phyloP scores from a whole-genome alignment of 768 basidiomycete genomes.

The Suillus tomentosus region DNA sequence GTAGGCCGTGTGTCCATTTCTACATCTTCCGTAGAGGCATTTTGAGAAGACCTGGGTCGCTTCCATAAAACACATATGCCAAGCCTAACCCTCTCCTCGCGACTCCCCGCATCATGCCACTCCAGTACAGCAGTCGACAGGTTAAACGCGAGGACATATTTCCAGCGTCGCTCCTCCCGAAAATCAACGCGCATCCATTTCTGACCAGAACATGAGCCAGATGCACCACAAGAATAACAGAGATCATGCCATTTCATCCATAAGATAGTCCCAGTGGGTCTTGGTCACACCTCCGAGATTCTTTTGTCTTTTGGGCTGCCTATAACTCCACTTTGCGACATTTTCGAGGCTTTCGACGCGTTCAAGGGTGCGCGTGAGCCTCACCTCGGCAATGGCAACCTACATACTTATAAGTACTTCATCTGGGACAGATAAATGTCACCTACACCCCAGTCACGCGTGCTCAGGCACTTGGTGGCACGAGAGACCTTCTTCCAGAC shows the following conservation, averaged over 20 bases:
- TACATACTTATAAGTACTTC: conserved; percentile 32
- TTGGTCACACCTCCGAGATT: conserved; percentile 74
- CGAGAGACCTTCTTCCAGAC: conserved; percentile 68
- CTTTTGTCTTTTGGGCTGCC: conserved; percentile 94
- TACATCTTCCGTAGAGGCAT: conserved; percentile 30
- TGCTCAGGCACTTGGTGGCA: conserved; percentile 76
- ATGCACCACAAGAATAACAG: conserved; percentile 1
- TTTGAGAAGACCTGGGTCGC: conserved; percentile 44
- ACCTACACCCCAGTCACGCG: conserved; percentile 81
- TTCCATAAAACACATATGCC: conserved; percentile 75
- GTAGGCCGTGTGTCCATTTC: conserved; percentile 31
- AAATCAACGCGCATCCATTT: conserved; percentile 98
- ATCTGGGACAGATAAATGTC: conserved; percentile 3
- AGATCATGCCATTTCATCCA: conserved; percentile 84
- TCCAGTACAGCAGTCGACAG: conserved; percentile 81
- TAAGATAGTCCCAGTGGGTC: conserved; percentile 92
- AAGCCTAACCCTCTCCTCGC: conserved; percentile 60
- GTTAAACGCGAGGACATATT: conserved; percentile 79
- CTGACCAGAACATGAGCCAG: conserved; percentile 40
- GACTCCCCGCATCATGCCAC: conserved; percentile 78
- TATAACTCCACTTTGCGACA: conserved; percentile 82
- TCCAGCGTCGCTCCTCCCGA: conserved; percentile 93
- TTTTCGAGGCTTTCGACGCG: conserved; percentile 83
- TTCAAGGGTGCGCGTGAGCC: conserved; percentile 78
- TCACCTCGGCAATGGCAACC: conserved; percentile 80